Evolutionary conservation across 139 green algal genomes (phyloP), one percentile per base, ranked within the genome.

Genomic region (Pseudopediastrum boryanum): DNA sequence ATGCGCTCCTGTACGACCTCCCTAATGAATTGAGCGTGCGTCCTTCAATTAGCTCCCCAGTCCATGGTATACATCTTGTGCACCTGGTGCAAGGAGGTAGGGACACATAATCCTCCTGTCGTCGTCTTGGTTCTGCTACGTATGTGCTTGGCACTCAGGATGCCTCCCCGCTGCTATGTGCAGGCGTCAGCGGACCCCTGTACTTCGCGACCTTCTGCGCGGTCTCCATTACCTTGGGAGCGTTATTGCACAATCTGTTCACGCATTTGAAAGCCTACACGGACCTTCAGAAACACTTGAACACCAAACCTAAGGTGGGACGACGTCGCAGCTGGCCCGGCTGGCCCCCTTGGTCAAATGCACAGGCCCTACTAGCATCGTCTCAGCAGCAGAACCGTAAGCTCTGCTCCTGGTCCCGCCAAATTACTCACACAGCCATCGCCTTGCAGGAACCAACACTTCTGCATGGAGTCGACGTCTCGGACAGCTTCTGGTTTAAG

Each of bases 401-500:
- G 52, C 29, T 27, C 41, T 29, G 35, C 33, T 36, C 3, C 33
- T 23, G 2, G 16, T 4, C 56, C 46, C 62, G 54, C 71, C 29
- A 38, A 71, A 0, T 42, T 39, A 39, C 4, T 4, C 39, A 12
- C 65, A 39, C 65, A 31, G 13, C 16, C 36, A 5, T 61, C 29
- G 7, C 10, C 48, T 38, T 66, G 71, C 73, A 80, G 73, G 73
- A 80, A 5, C 41, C 19, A n/a, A 31, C 46, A n/a, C 27, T 85
- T 13, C 68, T 94, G 43, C 70, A 91, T 59, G 90, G 90, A 0
- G 84, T 95, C 16, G 90, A 95, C 8, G 81, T 94, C 5, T 81
- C 82, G 1, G 36, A 69, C 63, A 93, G 84, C 82, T 31, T 50
- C 13, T 93, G 91, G 75, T 86, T 97, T 36, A n/a, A 25, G 12